A percentile compares a stretch with the other conserved stretches of the same genome.
These are phyloP conservation scores for Ophiostoma angusticollis DNA, from an alignment of 2,329 filamentous ascomycete genomes.

Conservation along the genomic window DNA sequence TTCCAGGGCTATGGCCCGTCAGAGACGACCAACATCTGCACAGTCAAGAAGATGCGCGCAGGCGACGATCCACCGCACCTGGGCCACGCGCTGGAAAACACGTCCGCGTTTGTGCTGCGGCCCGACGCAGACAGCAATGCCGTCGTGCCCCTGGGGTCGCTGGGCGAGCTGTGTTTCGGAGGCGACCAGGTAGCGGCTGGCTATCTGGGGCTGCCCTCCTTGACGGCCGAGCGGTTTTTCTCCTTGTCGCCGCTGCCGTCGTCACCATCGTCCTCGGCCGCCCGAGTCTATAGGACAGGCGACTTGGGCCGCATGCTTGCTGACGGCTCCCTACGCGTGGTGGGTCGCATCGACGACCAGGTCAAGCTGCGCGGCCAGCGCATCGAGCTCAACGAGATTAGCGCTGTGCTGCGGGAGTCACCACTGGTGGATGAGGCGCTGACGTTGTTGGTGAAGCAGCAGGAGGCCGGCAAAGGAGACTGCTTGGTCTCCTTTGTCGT, in stretches of 20 bases:
- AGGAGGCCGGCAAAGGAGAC: slow-evolving; percentile 30
- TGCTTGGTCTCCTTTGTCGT: slow-evolving; percentile 64
- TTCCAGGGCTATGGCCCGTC: slow-evolving; percentile 78
- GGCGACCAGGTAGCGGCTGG: slow-evolving; percentile 68
- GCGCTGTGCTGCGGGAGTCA: slow-evolving; percentile 43
- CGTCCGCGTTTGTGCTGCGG: slow-evolving; percentile 54
- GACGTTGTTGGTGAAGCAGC: slow-evolving; percentile 42
- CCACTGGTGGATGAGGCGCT: slow-evolving; percentile 45
- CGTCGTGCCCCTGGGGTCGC: slow-evolving; percentile 53
- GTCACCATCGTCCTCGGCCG: slow-evolving; percentile 53
- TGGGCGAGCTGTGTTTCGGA: slow-evolving; percentile 79
- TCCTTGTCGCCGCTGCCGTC: too few relatives aligned
- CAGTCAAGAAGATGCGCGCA: slow-evolving; percentile 48
- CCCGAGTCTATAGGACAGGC: slow-evolving; percentile 68
- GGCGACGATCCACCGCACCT: slow-evolving; percentile 60
- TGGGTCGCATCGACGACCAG: slow-evolving; percentile 65
- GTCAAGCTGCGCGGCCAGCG: slow-evolving; percentile 71
- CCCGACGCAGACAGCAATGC: slow-evolving; percentile 29
- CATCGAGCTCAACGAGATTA: slow-evolving; percentile 69
- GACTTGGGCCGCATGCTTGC: slow-evolving; percentile 69
- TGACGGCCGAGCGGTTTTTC: slow-evolving; percentile 56
- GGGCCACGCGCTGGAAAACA: slow-evolving; percentile 62
- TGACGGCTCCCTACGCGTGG: slow-evolving; percentile 61
- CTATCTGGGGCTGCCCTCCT: slow-evolving; percentile 52
- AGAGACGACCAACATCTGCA: slow-evolving; percentile 82